Conservation (phyloP, 352 stramenopile species). For the Phytopythium ostracodes region DNA sequence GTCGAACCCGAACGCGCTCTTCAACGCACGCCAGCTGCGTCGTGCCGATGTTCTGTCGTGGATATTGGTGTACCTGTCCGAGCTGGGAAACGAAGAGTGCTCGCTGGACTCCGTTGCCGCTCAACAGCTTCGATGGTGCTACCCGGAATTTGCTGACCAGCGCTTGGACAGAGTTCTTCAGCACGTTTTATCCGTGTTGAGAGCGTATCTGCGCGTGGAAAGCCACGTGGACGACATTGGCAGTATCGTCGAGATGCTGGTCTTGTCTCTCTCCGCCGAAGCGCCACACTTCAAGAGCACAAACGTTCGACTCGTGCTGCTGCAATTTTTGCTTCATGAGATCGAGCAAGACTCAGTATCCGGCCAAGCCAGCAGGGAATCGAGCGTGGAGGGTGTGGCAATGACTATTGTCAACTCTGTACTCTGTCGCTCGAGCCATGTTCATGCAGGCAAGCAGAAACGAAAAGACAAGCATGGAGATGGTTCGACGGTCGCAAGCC, state of each 20-base stretch:
- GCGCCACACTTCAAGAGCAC: slow-evolving; percentile 21
- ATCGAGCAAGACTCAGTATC: slow-evolving; percentile 31
- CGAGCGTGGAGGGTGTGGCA: slow-evolving; percentile 13
- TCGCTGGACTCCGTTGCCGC: slow-evolving; percentile 18
- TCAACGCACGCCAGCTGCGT: slow-evolving; percentile 70
- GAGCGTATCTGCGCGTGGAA: slow-evolving; percentile 47
- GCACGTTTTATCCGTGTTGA: slow-evolving; percentile 34
- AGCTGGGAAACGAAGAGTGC: slow-evolving; percentile 42
- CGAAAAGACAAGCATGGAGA: slow-evolving; percentile 34
- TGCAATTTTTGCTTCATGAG: slow-evolving; percentile 57
- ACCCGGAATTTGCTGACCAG: slow-evolving; percentile 36
- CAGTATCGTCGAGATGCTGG: slow-evolving; percentile 34
- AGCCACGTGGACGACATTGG: slow-evolving; percentile 52
- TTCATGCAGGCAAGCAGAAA: slow-evolving; percentile 17
- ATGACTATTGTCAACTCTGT: slow-evolving; percentile 40
- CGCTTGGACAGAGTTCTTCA: slow-evolving; percentile 47
- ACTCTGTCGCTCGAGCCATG: slow-evolving; percentile 19
- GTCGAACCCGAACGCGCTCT: slow-evolving; percentile 67
- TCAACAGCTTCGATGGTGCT: slow-evolving; percentile 48
- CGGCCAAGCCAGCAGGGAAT: background rate
- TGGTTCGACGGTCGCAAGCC: slow-evolving; percentile 7
- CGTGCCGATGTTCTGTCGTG: slow-evolving; percentile 46
- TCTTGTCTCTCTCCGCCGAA: slow-evolving; percentile 45
- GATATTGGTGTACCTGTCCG: slow-evolving; percentile 50
- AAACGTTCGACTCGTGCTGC: slow-evolving; percentile 32